Evolutionary conservation across 306 rosid species (phyloP), one percentile per base, ranked within the genome.

Genomic region (Lablab purpureus): DNA sequence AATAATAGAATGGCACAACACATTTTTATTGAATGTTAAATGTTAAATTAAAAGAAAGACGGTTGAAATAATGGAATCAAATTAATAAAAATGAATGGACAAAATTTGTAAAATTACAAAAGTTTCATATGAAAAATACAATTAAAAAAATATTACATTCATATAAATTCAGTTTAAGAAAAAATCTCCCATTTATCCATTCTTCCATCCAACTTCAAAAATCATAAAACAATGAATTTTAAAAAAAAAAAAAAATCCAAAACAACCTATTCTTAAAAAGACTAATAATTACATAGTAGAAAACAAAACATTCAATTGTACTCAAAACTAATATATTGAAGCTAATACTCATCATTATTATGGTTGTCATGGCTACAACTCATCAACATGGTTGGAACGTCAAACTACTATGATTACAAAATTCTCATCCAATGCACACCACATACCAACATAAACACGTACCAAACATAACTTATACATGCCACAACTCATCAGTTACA

Each of bases 211-310:
- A 70, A 12, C 65, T 40, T 63, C 14, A 64, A 75, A 73, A 59
- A 69, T n/a, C 62, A 63, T 13, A 46, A 80, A 75, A 64, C 78
- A 17, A 83, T 73, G 52, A 14, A 62, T 17, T 62, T 30, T 15
- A 15, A 30, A 0, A 0, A 13, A 60, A 40, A 28, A 25, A n/a
- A 60, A 18, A 13, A 62, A 56, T 46, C 37, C 66, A 28, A 14
- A 34, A 32, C 50, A 84, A 6, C 77, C 30, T 73, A 51, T 21
- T 67, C 70, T 74, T 54, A 41, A 25, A 50, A 22, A 22, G 51
- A 21, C 0, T 3, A 34, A n/a, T 77, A 81, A 80, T 62, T 46
- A 80, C 80, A 75, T 18, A 19, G 34, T 0, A 2, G 30, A 70
- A 46, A 4, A 28, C 1, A 25, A 30, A 4, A 40, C 6, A 12